Evolutionary conservation across 768 basidiomycete genomes (phyloP), one percentile per base, ranked within the genome.

Genomic region (Infundibulicybe gibba): DNA sequence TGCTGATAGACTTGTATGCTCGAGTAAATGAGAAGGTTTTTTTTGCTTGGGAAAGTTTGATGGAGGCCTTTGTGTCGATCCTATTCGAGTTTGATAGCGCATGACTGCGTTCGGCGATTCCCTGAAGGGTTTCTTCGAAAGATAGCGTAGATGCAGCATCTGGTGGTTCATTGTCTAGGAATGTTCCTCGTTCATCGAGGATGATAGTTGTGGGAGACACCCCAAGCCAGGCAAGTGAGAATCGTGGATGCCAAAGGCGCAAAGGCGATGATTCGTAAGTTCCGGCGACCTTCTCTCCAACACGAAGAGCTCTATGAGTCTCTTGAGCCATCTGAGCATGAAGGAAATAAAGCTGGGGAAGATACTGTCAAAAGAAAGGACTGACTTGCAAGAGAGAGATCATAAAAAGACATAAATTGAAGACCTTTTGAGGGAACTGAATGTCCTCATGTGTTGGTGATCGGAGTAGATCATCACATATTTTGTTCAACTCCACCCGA

Each of bases 321-420:
- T 75, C 71, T 15, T 71, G 65, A 1, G 70, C 71, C 70, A 75
- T 74, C 74, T 77, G 43, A 11, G 10, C 17, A 33, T 33, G 35
- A 4, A 40, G 21, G 17, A 9, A 21, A 43, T n/a, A n/a, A n/a
- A 43, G 16, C 30, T 48, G 12, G 20, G 13, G 16, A n/a, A n/a
- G 14, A 38, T 15, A 34, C 11, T 32, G 25, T 25, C 13, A 32
- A 32, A 40, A 45, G n/a, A n/a, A n/a, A n/a, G 41, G 16, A 31
- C 58, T 35, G 48, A 74, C 74, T 67, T 76, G 72, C n/a, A 76
- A 54, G 20, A 75, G 50, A 2, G 72, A 72, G 21, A 72, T 70
- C 53, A 70, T 64, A 40, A 70, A 69, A 13, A 71, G 59, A 49
- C 68, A 71, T 32, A 67, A 54, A 35, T 70, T 64, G 19, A 61